Conservation (phyloP, 495 filamentous ascomycete species). For the Pyrenula aspistea region DNA sequence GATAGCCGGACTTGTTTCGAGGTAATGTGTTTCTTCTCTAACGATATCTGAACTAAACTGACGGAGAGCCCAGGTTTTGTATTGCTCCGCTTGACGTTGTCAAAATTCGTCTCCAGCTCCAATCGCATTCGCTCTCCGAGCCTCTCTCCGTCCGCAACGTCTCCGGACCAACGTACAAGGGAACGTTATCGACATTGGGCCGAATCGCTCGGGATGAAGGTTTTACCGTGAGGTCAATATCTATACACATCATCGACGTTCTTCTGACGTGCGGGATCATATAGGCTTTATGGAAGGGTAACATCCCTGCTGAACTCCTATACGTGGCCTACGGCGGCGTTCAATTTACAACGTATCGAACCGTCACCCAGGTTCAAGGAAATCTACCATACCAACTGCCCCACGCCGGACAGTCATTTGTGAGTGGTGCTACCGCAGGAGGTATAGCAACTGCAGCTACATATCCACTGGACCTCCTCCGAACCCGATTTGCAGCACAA, state of each 20-base stretch:
- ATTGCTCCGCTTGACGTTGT: slow-evolving; percentile 89
- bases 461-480: slow-evolving; percentile 86
- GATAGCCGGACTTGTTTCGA: slow-evolving; percentile 77
- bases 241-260: background rate
- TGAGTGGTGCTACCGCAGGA: slow-evolving; percentile 71
- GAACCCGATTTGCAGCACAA: slow-evolving; percentile 91
- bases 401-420: slow-evolving; percentile 55
- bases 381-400: slow-evolving; percentile 35
- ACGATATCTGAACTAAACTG: background rate
- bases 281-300: slow-evolving; percentile 93
- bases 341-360: slow-evolving; percentile 87
- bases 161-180: slow-evolving; percentile 60
- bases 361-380: slow-evolving; percentile 48
- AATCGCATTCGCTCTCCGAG: slow-evolving; percentile 67
- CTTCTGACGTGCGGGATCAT: background rate
- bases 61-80: slow-evolving; percentile 51
- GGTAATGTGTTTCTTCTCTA: no score
- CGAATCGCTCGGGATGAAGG: slow-evolving; percentile 70
- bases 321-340: slow-evolving; percentile 80
- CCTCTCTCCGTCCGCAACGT: slow-evolving; percentile 40
- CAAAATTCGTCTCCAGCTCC: slow-evolving; percentile 92
- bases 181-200: slow-evolving; percentile 64
- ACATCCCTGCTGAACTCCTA: slow-evolving; percentile 85
- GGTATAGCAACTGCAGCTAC: slow-evolving; percentile 70
- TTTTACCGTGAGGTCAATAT: slow-evolving; percentile 39